Conservation (phyloP, 2,329 filamentous ascomycete species). For the Trichophyton rubrum region DNA sequence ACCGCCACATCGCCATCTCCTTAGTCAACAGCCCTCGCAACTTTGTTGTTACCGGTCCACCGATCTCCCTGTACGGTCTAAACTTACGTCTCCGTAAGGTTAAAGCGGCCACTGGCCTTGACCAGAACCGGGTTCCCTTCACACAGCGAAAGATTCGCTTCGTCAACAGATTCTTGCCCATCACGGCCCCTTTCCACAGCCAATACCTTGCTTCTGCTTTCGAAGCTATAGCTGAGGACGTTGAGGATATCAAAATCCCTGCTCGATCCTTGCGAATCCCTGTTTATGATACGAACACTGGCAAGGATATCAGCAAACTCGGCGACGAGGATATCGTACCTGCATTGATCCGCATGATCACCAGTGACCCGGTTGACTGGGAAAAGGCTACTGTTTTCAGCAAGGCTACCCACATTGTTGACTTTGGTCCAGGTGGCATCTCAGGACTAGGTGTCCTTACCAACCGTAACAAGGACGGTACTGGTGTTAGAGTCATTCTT, state of each 20-base stretch:
- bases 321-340: constrained; percentile 71
- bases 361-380: constrained; percentile 88
- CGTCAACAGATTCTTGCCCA: constrained; percentile 90
- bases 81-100: constrained; percentile 92
- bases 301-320: constrained; percentile 63
- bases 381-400: constrained; percentile 88
- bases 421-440: constrained; percentile 93
- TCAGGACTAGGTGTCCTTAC: constrained; percentile 92
- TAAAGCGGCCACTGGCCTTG: constrained; percentile 92
- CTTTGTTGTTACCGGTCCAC: constrained; percentile 90
- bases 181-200: constrained; percentile 97
- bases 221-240: constrained; percentile 69
- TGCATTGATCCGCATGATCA: constrained; percentile 80
- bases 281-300: constrained; percentile 81
- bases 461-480: constrained; percentile 98
- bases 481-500: constrained; percentile 88
- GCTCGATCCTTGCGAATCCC: constrained; percentile 64
- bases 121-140: constrained; percentile 87
- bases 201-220: constrained; percentile 77
- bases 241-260: constrained; percentile 69
- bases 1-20: constrained; percentile 89
- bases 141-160: constrained; percentile 95
- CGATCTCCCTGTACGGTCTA: constrained; percentile 89
- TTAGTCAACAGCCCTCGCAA: constrained; percentile 95
- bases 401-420: constrained; percentile 80